phyloP scores from a whole-genome alignment of 495 filamentous ascomycete species.

The Darksidea phi region DNA sequence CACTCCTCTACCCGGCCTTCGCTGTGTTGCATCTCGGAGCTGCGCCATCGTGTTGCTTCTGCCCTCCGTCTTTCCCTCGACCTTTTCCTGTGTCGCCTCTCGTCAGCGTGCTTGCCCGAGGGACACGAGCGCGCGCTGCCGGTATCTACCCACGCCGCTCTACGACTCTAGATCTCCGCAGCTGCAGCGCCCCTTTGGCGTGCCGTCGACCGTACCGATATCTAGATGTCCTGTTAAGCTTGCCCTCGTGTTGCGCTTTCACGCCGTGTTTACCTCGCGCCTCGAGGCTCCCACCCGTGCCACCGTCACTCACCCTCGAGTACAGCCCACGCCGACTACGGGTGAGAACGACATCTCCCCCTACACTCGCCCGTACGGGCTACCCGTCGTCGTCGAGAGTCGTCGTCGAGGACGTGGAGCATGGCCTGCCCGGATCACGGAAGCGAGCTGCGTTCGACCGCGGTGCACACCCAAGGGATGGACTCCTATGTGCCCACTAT shows the following conservation, averaged over 20 bases:
- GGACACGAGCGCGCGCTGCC: conserved; percentile 14
- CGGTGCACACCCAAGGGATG: conserved; percentile 10
- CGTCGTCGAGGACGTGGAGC: not conserved
- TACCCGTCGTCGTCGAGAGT: not conserved
- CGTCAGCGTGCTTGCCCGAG: conserved; percentile 25
- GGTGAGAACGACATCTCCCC: not conserved
- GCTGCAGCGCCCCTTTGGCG: not conserved
- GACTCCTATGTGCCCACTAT: conserved; percentile 45
- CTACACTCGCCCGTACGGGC: not conserved
- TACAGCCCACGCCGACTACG: conserved; percentile 2
- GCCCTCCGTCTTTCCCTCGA: not conserved
- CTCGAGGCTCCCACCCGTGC: conserved; percentile 12
- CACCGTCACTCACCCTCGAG: conserved; percentile 10
- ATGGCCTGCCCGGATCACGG: conserved; percentile 20
- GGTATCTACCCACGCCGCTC: not conserved
- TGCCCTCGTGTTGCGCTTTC: conserved; percentile 5
- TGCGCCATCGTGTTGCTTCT: conserved; percentile 13
- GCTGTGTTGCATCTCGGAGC: not conserved
- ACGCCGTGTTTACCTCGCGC: conserved; percentile 32
- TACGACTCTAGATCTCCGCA: not conserved
- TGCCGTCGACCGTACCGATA: too few species aligned
- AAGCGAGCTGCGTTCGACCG: conserved; percentile 5
- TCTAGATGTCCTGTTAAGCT: too few species aligned
- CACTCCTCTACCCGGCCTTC: not conserved
- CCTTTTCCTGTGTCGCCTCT: conserved; percentile 30